These are phyloP conservation scores for Trichoderma afroharzianum DNA, from an alignment of 2,329 filamentous ascomycete species.

Conservation along the genomic window DNA sequence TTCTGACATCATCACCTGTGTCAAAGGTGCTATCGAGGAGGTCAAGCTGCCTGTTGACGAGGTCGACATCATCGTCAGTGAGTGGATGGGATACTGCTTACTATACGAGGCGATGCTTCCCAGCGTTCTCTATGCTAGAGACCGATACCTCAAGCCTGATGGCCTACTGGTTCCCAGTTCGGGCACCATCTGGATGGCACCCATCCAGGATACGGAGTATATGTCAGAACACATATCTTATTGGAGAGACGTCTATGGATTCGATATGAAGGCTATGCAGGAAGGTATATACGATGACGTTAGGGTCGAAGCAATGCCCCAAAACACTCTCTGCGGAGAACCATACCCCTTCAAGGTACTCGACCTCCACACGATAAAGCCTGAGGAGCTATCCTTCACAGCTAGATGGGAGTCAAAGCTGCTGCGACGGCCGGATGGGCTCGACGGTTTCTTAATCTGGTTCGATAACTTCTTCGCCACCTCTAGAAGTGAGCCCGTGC, in stretches of 20 bases:
- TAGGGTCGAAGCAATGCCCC: conserved; percentile 69
- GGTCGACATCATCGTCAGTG: conserved; percentile 92
- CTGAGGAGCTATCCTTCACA: conserved; percentile 72
- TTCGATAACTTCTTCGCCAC: conserved; percentile 91
- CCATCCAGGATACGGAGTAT: conserved; percentile 73
- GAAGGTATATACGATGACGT: conserved; percentile 76
- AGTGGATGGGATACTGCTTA: conserved; percentile 97
- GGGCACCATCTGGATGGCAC: conserved; percentile 77
- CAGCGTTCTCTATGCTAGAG: conserved; percentile 82
- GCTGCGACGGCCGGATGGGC: conserved; percentile 56
- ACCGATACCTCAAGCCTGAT: conserved; percentile 75
- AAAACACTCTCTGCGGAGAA: conserved; percentile 55
- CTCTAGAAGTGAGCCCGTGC: conserved; percentile 49
- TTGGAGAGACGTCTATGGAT: conserved; percentile 92
- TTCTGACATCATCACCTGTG: conserved; percentile 68
- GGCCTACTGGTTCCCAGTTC: conserved; percentile 86
- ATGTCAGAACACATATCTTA: conserved; percentile 74
- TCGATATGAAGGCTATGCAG: conserved; percentile 91
- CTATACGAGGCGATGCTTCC: conserved; percentile 96
- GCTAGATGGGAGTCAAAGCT: conserved; percentile 63
- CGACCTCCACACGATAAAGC: conserved; percentile 68
- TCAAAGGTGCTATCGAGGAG: conserved; percentile 86
- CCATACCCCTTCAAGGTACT: conserved; percentile 68
- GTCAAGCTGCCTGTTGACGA: conserved; percentile 71
- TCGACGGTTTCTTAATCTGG: conserved; percentile 91